Conservation (phyloP, 805 yeast species). For the Ogataea nonfermentans region DNA sequence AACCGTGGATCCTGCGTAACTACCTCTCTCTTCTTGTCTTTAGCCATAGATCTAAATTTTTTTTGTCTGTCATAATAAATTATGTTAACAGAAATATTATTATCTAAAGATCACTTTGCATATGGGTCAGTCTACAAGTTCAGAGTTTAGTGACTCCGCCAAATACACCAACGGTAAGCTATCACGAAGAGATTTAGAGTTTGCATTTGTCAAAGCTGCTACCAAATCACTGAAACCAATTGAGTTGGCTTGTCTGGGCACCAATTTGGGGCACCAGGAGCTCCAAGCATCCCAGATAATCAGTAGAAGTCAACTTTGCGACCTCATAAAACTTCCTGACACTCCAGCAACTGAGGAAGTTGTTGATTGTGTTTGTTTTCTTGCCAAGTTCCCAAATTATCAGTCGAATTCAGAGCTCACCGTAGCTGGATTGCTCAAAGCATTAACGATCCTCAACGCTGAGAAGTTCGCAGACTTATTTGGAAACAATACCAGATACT, state of each 20-base stretch:
- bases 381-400: slow-evolving; percentile 32
- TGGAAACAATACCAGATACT: slow-evolving; percentile 33
- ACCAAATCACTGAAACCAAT: slow-evolving; percentile 23
- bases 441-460: slow-evolving; percentile 41
- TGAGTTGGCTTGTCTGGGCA: slow-evolving; percentile 25
- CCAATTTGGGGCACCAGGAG: slow-evolving; percentile 23
- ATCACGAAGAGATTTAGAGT: slow-evolving; percentile 19
- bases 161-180: slow-evolving; percentile 15
- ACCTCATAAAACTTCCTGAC: slow-evolving; percentile 37
- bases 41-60: slow-evolving; percentile 5
- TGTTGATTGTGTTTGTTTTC: slow-evolving; percentile 39
- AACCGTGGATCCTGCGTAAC: slow-evolving; percentile 72
- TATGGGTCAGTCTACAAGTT: slow-evolving; percentile 27
- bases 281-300: slow-evolving; percentile 27
- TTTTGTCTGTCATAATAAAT: slow-evolving; percentile 7
- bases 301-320: slow-evolving; percentile 27
- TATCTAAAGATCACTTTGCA: not conserved
- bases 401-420: slow-evolving; percentile 25
- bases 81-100: slow-evolving; percentile 1
- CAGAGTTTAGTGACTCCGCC: slow-evolving; percentile 6
- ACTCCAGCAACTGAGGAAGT: slow-evolving; percentile 35
- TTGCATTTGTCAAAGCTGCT: slow-evolving; percentile 17
- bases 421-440: slow-evolving; percentile 42
- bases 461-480: slow-evolving; percentile 41
- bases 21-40: slow-evolving; percentile 22